Percentiles rank a stretch among this genome's conserved stretches.
These are phyloP conservation scores for Auricularia cornea DNA, from an alignment of 768 basidiomycete species.

Conservation along the genomic window DNA sequence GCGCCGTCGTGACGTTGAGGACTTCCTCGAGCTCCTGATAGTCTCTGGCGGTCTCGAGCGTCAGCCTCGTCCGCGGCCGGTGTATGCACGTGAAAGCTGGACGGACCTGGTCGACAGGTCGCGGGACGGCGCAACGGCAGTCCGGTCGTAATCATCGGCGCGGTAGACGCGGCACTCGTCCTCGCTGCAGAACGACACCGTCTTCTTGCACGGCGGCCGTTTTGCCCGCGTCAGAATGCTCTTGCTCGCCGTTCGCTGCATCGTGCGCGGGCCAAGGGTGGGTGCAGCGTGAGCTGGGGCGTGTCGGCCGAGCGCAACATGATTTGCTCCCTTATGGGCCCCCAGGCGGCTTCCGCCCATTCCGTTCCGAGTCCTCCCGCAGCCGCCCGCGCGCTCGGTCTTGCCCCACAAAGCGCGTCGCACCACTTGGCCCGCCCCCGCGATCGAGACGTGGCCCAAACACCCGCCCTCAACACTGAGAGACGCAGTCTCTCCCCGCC, in stretches of 20 bases:
- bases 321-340: too few relatives aligned
- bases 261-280: too few relatives aligned
- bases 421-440: too few relatives aligned
- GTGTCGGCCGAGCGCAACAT: too few relatives aligned
- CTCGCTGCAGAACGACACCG: slow-evolving; percentile 1
- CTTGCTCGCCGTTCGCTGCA: not conserved
- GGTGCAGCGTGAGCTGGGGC: too few relatives aligned
- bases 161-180: not conserved
- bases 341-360: too few relatives aligned
- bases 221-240: not conserved
- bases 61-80: not conserved
- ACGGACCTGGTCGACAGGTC: not conserved
- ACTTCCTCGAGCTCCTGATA: slow-evolving; percentile 1
- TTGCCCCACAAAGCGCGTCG: too few relatives aligned
- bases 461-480: too few relatives aligned
- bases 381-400: too few relatives aligned
- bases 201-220: not conserved
- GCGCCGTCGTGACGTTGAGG: not conserved
- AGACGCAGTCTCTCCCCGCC: too few relatives aligned
- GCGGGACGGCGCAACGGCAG: not conserved
- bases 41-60: not conserved
- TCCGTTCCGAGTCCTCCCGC: too few relatives aligned
- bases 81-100: not conserved
- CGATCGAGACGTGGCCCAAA: too few relatives aligned
- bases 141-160: not conserved